Base-by-base conservation (phyloP, 768 basidiomycete genomes). In the Leccinum olivaceopallidum region DNA sequence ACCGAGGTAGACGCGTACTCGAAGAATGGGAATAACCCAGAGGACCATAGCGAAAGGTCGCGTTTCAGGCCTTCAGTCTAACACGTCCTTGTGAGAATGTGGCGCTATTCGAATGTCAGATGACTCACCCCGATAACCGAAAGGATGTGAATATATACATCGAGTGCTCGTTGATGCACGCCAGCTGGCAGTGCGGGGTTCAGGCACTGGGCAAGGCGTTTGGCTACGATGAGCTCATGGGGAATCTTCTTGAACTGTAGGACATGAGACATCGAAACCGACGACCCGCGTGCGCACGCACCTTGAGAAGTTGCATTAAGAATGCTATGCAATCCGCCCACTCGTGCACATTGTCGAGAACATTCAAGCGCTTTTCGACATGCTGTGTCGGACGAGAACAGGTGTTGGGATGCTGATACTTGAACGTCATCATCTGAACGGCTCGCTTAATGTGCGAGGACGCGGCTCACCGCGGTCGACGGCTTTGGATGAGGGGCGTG, bases 251-350 rank as follows among this genome's bases (percentile, higher is more conserved):
- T 91, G 79, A 95, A 98, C 65, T 95, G 90, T 76, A 89, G 89
- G 36, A 2, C 9, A 47, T 69, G 49, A 56, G 51, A 7, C 16
- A 55, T 12, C 32, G 14, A 55, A 50, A 32, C 24, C 2, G 16
- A 36, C 49, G 18, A 49, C 47, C 34, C 5, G 36, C 37, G 53
- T 34, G 36, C 34, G 22, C 47, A 65, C 73, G 49, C 67, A 92
- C 94, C 83, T 97, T 97, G 61, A 96, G 83, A 61, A 97, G 76
- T 66, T 95, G 90, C 71, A 95, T 95, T 73, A 99, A 75, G 77
- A 98, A 99, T 49, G 95, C 89, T 71, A 97, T 98, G 73, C 95
- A 98, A 78, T 99, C 97, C 61, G 97, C 95, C 97, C 97, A 99
- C 79, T 99, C 97, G 60, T 96, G 92, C 60, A 97, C 94, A 68